These are phyloP conservation scores for Picochlorum costavermella DNA, from an alignment of 139 green algal genomes.

Conservation along the genomic window DNA sequence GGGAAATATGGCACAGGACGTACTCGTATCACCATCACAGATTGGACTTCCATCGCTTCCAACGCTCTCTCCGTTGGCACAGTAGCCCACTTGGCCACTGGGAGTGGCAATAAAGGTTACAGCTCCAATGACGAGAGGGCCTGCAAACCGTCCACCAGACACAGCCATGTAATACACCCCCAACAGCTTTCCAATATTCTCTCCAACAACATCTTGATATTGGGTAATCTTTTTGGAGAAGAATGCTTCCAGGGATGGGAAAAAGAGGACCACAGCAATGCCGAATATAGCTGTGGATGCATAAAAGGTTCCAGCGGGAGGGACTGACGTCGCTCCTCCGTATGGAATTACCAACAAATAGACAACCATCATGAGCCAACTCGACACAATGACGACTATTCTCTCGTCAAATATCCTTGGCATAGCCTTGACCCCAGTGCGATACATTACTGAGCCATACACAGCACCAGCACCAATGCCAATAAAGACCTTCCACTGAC, in stretches of 20 bases:
- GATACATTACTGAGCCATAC: background rate
- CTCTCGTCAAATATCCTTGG: constrained; percentile 12
- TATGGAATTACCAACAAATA: constrained; percentile 27
- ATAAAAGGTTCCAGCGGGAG: background rate
- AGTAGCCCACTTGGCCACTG: constrained; percentile 8
- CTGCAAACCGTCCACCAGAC: constrained; percentile 16
- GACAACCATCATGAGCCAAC: constrained; percentile 7
- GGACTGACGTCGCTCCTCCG: background rate
- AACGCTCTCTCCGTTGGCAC: background rate
- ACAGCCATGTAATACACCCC: constrained; percentile 14
- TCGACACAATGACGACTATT: constrained; percentile 5
- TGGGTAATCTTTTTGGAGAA: constrained; percentile 32
- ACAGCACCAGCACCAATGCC: constrained; percentile 11
- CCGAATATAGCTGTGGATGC: constrained; percentile 4
- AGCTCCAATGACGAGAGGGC: constrained; percentile 13
- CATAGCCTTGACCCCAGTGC: constrained; percentile 2
- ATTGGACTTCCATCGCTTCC: background rate
- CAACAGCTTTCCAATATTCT: constrained; percentile 15
- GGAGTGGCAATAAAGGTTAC: constrained; percentile 24
- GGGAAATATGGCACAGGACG: constrained; percentile 10
- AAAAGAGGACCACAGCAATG: background rate
- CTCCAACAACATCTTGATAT: constrained; percentile 18
- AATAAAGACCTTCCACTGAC: constrained; percentile 15
- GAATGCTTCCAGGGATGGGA: constrained; percentile 17
- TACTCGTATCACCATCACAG: background rate